Percentiles rank a stretch among this genome's conserved stretches.
Evolutionary conservation across 2,329 filamentous ascomycete genomes (phyloP).

Genomic region (Fusarium paranaense): DNA sequence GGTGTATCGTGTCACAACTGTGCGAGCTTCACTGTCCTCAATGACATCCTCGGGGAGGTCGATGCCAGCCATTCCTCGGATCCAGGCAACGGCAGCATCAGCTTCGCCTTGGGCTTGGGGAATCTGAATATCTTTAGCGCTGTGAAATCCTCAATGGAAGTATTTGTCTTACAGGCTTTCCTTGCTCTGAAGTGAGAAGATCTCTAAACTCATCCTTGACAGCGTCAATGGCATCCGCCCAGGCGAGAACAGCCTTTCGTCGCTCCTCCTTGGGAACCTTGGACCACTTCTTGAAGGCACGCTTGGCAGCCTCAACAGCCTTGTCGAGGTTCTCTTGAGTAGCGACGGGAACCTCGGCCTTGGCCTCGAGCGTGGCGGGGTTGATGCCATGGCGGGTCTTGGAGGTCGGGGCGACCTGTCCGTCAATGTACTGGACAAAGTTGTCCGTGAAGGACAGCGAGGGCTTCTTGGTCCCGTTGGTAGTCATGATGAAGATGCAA

Average conservation of each 20-base stretch:
- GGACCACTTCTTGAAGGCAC: slow-evolving; percentile 46
- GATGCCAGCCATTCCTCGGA: slow-evolving; percentile 45
- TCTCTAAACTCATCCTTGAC: slow-evolving; percentile 35
- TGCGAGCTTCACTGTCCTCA: slow-evolving; percentile 49
- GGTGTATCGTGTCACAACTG: slow-evolving; percentile 49
- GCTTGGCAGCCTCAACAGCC: slow-evolving; percentile 37
- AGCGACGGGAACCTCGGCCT: slow-evolving; percentile 45
- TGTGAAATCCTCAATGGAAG: accelerated
- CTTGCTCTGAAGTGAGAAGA: slow-evolving; percentile 44
- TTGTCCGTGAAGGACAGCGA: slow-evolving; percentile 24
- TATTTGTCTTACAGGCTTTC: slow-evolving; percentile 42
- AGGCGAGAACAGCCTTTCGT: slow-evolving; percentile 33
- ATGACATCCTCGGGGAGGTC: slow-evolving; percentile 51
- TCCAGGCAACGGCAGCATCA: slow-evolving; percentile 41
- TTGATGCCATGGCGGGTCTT: slow-evolving; percentile 40
- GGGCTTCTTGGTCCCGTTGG: slow-evolving; percentile 16
- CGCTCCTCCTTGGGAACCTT: slow-evolving; percentile 40
- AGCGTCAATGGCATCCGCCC: slow-evolving; percentile 42
- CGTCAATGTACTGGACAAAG: slow-evolving; percentile 42
- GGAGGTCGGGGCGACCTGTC: slow-evolving; percentile 29
- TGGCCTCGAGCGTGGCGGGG: slow-evolving; percentile 47
- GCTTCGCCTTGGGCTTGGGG: slow-evolving; percentile 43
- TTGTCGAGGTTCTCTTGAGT: slow-evolving; percentile 40
- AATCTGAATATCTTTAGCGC: not conserved
- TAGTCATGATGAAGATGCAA: slow-evolving; percentile 9